Evolutionary conservation across 2,329 filamentous ascomycete species (phyloP), one percentile per base, ranked within the genome.

Genomic region (Nemania bipapillata): DNA sequence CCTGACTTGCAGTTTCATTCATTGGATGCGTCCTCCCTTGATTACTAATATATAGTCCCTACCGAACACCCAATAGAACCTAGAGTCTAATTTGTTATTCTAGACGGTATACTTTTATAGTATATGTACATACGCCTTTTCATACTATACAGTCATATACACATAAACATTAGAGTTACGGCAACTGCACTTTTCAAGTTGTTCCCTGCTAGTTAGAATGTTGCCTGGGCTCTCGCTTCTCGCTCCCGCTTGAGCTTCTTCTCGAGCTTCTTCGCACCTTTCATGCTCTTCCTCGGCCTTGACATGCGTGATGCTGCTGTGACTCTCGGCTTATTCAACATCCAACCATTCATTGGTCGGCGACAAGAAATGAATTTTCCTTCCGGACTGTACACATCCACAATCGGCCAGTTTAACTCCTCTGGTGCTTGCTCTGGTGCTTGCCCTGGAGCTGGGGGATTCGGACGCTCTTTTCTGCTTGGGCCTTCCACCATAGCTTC

Each of bases 381-480:
- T 66, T 93, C 86, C 0, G 96, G 96, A 30, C 87, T 92, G 76
- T 91, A 97, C 0, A 98, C 89, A 73, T 98, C 94, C 6, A 99
- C 86, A 9, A 89, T 84, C 0, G 93, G 93, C 83, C 89, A 89
- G 24, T 82, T 80, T 0, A 79, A 78, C 73, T 83, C 79, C 4
- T 68, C 53, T 4, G 40, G 26, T 28, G 64, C 60, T 72, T 60
- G 69, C 54, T 49, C 56, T 67, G 40, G 37, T 35, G 5, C 32
- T 11, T 35, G 32, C 6, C 32, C 37, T 40, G 15, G 7, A 40
- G 37, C 37, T 40, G 37, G 37, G 8, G 15, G 37, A n/a, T n/a
- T n/a, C 8, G 37, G 37, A 12, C 24, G 28, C 56, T 68, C 63
- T 69, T 59, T 65, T 61, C n/a, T 66, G 56, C 69, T 60, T 9